Percentiles rank a stretch among this genome's conserved stretches.
Evolutionary conservation across 768 basidiomycete species (phyloP).

Genomic region (Xerocomus spinulosus): DNA sequence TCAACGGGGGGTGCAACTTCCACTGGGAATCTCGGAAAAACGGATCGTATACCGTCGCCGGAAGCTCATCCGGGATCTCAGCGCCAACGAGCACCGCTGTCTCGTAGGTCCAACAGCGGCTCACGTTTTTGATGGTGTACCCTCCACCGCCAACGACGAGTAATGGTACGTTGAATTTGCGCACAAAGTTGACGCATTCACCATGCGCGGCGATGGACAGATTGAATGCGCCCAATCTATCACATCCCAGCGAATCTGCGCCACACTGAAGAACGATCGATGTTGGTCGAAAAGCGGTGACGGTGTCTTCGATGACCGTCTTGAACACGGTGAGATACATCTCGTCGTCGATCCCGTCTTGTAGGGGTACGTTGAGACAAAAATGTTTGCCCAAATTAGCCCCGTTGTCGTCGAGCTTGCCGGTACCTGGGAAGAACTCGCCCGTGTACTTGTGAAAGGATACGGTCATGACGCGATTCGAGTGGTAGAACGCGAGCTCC

Average conservation of each 20-base stretch:
- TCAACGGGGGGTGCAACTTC: slow-evolving; percentile 90
- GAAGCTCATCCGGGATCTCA: slow-evolving; percentile 80
- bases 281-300: slow-evolving; percentile 81
- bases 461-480: slow-evolving; percentile 97
- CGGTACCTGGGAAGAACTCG: slow-evolving; percentile 97
- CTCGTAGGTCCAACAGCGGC: slow-evolving; percentile 99
- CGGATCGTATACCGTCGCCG: slow-evolving; percentile 82
- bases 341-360: slow-evolving; percentile 96
- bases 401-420: slow-evolving; percentile 91
- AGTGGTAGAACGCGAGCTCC: slow-evolving; percentile 95
- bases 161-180: slow-evolving; percentile 85
- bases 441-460: slow-evolving; percentile 99
- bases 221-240: slow-evolving; percentile 95
- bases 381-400: slow-evolving; percentile 89
- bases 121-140: slow-evolving; percentile 95
- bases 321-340: slow-evolving; percentile 96
- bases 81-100: slow-evolving; percentile 88
- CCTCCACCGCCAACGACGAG: slow-evolving; percentile 94
- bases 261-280: slow-evolving; percentile 96
- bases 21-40: slow-evolving; percentile 91
- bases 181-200: slow-evolving; percentile 96
- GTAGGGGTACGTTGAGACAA: slow-evolving; percentile 88
- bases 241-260: slow-evolving; percentile 93
- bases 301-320: slow-evolving; percentile 91
- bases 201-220: slow-evolving; percentile 96